Evolutionary conservation across 2,329 filamentous ascomycete genomes (phyloP).

Genomic region (Trichoderma cornu-damae): DNA sequence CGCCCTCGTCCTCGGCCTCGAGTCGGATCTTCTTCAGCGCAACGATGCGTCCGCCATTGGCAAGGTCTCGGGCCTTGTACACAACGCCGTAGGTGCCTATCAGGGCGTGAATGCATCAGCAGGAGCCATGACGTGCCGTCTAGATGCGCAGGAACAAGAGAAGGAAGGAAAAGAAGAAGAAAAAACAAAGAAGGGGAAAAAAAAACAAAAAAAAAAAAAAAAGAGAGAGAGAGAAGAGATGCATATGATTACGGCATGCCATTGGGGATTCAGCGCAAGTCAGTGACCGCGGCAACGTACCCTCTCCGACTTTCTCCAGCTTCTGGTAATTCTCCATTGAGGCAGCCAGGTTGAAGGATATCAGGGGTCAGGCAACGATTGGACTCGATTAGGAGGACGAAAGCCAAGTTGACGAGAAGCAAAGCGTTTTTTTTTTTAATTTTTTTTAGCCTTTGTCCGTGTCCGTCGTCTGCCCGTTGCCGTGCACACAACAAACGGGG

Average conservation of each 20-base stretch:
- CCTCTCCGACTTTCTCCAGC: conserved; percentile 94
- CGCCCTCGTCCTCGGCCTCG: conserved; percentile 90
- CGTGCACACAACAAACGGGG: conserved; percentile 3
- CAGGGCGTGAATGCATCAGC: conserved; percentile 10
- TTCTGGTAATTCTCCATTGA: conserved; percentile 94
- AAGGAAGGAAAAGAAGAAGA: background rate
- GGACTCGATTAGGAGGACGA: background rate
- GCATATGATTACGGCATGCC: background rate
- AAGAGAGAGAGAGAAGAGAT: background rate
- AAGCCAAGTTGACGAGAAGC: background rate
- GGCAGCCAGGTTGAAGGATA: conserved; percentile 4
- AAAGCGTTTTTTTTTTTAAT: too few species aligned
- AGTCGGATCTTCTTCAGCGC: conserved; percentile 94
- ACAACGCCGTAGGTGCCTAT: conserved; percentile 90
- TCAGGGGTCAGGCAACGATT: background rate
- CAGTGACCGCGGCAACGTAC: conserved; percentile 44
- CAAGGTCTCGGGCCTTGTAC: conserved; percentile 87
- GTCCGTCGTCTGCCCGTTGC: conserved; percentile 4
- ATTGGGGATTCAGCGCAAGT: background rate
- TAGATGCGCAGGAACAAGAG: background rate
- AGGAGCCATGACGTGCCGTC: background rate
- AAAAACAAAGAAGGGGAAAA: background rate
- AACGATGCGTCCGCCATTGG: conserved; percentile 76
- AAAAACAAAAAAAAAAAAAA: background rate
- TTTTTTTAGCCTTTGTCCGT: background rate